These are phyloP conservation scores for Drosera capensis DNA, from an alignment of 148 eudicot species.

Conservation along the genomic window DNA sequence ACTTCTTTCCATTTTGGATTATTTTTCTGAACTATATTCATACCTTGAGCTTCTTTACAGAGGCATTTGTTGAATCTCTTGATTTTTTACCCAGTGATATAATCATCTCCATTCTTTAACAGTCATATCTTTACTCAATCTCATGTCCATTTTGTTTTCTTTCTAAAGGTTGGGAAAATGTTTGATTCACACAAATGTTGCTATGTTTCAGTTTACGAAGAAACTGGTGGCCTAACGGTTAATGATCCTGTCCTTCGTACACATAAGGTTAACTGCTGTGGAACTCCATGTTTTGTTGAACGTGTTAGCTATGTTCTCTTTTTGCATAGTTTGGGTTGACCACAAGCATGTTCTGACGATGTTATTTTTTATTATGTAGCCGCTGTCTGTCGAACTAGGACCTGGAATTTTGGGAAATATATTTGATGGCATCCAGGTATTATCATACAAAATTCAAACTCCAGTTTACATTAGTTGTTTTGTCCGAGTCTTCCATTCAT, in stretches of 20 bases:
- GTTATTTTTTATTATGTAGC: conserved; percentile 31
- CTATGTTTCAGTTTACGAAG: conserved; percentile 83
- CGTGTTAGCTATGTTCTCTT: not conserved
- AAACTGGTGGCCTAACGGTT: conserved; percentile 92
- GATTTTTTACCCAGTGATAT: not conserved
- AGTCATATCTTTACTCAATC: too few species aligned
- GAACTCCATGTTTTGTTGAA: not conserved
- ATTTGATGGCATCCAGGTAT: conserved; percentile 97
- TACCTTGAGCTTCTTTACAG: not conserved
- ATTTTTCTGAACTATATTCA: not conserved
- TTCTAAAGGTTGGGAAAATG: too few species aligned
- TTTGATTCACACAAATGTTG: too few species aligned
- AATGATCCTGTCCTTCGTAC: conserved; percentile 98
- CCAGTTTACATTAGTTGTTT: not conserved
- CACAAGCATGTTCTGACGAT: not conserved
- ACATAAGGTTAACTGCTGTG: conserved; percentile 52
- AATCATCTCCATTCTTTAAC: too few species aligned
- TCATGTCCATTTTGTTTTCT: too few species aligned
- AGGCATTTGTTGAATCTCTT: not conserved
- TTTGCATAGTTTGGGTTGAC: too few species aligned
- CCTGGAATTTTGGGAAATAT: conserved; percentile 97
- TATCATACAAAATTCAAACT: not conserved
- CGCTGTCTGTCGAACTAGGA: conserved; percentile 89
- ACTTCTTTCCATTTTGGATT: not conserved
- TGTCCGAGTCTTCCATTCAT: not conserved